Evolutionary conservation across 768 basidiomycete species (phyloP).

Genomic region (Zangia roseola): DNA sequence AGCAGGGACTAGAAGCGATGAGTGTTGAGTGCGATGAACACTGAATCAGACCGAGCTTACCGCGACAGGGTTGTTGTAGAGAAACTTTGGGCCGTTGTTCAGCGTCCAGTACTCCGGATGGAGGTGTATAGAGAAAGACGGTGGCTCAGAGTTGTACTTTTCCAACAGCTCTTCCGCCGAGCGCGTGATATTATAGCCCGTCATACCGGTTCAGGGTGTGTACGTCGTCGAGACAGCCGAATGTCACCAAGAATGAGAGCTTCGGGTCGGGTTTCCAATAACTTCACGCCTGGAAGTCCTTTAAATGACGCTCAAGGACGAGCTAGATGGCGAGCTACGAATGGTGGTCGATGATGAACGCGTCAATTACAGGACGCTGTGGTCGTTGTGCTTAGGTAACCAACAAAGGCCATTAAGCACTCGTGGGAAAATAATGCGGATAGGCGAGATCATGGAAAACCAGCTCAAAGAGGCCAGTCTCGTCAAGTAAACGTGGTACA

Average conservation of each 20-base stretch:
- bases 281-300: not conserved
- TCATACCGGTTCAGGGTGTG: constrained; percentile 43
- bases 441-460: constrained; percentile 30
- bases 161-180: constrained; percentile 58
- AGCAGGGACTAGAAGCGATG: constrained; percentile 57
- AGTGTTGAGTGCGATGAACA: constrained; percentile 5
- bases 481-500: not conserved
- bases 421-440: constrained; percentile 19
- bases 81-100: constrained; percentile 78
- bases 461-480: constrained; percentile 41
- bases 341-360: constrained; percentile 12
- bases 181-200: constrained; percentile 73
- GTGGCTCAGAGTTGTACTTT: constrained; percentile 51
- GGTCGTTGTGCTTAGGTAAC: constrained; percentile 21
- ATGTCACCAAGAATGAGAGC: not conserved
- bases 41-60: constrained; percentile 29
- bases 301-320: not conserved
- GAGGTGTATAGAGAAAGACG: constrained; percentile 79
- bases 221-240: constrained; percentile 2
- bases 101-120: constrained; percentile 81
- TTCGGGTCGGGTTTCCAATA: not conserved
- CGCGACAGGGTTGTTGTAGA: constrained; percentile 77
- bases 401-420: constrained; percentile 3
- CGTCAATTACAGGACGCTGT: constrained; percentile 15
- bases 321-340: not conserved